phyloP scores from a whole-genome alignment of 1,284 basidiomycete genomes.

The Ustilago bromivora region DNA sequence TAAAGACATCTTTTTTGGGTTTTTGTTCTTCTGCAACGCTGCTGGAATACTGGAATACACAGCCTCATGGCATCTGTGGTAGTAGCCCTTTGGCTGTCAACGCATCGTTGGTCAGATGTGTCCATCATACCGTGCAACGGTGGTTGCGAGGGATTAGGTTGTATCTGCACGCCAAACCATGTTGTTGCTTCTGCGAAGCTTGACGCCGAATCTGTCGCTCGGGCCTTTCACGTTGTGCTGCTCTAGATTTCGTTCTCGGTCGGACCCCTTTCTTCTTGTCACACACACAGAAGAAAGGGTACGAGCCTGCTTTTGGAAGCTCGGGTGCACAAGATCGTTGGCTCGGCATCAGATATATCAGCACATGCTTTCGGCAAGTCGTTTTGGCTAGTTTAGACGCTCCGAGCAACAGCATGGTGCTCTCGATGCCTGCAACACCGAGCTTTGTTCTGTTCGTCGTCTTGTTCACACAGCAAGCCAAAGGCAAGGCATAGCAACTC shows the following conservation, averaged over 20 bases:
- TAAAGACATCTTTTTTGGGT: neutral
- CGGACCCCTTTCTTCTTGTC: neutral
- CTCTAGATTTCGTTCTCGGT: neutral
- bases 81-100: too few species aligned
- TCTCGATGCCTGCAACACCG: neutral
- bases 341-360: neutral
- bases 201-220: slow-evolving; percentile 3
- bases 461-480: neutral
- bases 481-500: neutral
- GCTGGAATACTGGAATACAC: neutral
- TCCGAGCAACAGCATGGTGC: neutral
- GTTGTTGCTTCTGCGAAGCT: neutral
- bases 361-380: too few species aligned
- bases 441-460: neutral
- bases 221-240: neutral
- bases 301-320: slow-evolving; percentile 7
- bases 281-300: neutral
- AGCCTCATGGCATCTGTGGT: neutral
- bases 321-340: neutral
- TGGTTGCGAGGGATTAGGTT: slow-evolving; percentile 6
- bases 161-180: slow-evolving; percentile 6
- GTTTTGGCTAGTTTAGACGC: neutral
- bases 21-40: neutral
- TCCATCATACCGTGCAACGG: neutral
- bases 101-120: too few species aligned